phyloP scores from a whole-genome alignment of 1,284 basidiomycete genomes.

The Golubevia sp. region DNA sequence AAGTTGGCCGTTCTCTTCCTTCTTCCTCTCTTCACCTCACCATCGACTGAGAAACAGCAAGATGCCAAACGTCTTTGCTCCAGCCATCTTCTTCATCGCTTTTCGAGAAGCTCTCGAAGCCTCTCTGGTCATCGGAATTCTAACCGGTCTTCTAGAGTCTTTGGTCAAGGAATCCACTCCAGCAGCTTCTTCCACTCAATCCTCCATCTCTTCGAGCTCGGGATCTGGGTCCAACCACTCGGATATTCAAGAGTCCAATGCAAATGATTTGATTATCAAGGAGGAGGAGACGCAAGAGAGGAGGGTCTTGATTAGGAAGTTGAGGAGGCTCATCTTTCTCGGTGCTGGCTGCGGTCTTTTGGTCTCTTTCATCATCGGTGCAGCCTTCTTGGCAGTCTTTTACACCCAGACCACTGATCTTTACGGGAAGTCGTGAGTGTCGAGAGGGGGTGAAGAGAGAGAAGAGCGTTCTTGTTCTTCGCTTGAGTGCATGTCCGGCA shows the following conservation, averaged over 20 bases:
- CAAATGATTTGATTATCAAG: constrained; percentile 12
- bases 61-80: constrained; percentile 41
- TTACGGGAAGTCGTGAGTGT: background rate
- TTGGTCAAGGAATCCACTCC: background rate
- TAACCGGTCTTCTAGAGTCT: constrained; percentile 32
- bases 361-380: constrained; percentile 47
- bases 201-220: constrained; percentile 34
- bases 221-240: constrained; percentile 11
- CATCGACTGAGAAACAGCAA: background rate
- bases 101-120: constrained; percentile 55
- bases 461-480: too few relatives aligned
- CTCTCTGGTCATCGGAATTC: constrained; percentile 52
- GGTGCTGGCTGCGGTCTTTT: constrained; percentile 41
- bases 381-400: constrained; percentile 53
- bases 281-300: constrained; percentile 23
- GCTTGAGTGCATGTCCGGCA: too few relatives aligned
- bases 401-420: constrained; percentile 26
- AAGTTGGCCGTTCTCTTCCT: background rate
- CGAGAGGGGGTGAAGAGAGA: too few relatives aligned
- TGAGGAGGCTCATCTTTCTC: constrained; percentile 35
- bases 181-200: constrained; percentile 10
- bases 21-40: constrained; percentile 8
- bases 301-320: constrained; percentile 16
- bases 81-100: constrained; percentile 58
- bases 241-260: too few relatives aligned